Base-by-base conservation (phyloP, 768 basidiomycete species). In the Sarcomyxa edulis region DNA sequence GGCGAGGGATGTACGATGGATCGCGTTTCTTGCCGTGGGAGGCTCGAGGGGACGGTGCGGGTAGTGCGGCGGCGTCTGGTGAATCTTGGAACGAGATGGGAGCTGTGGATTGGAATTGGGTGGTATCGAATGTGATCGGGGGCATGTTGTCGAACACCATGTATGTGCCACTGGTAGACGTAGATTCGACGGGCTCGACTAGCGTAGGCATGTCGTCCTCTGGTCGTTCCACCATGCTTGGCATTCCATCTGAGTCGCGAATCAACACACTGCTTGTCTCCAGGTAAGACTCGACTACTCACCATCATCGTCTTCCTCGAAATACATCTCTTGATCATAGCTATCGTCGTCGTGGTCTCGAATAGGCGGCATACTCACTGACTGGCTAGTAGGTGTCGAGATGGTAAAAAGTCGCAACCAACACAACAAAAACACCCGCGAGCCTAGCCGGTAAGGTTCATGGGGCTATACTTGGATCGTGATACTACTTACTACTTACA, bases 1-100 rank as follows among this genome's bases (percentile, higher is more conserved):
- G 85, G 33, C 86, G 79, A 28, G 85, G 86, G 59, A 88, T 89
- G 58, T 87, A 81, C 2, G 74, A 76, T 39, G 80, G 74, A 50
- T 82, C 79, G 38, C 78, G 74, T 52, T 76, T 74, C 65, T 76
- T 82, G 41, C 68, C 69, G 52, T 82, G 78, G 40, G 68, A 71
- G 11, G 54, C 43, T 16, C 71, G 71, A 14, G 37, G 41, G 19
- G 46, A 44, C 5, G 31, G 22, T 5, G 40, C 37, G 19, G 32
- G 37, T 15, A 42, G 37, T 18, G 45, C 22, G 32, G 56, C 40
- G 29, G 55, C 50, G 57, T 65, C 56, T 55, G 45, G 30, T 51
- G 41, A 33, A 50, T 44, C 49, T 32, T 60, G 56, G 35, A 52
- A 50, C 28, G 45, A 42, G 43, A 55, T 55, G 8, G 60, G 60